Base-by-base conservation (phyloP, 257 asterid species). In the Nicotiana knightiana region DNA sequence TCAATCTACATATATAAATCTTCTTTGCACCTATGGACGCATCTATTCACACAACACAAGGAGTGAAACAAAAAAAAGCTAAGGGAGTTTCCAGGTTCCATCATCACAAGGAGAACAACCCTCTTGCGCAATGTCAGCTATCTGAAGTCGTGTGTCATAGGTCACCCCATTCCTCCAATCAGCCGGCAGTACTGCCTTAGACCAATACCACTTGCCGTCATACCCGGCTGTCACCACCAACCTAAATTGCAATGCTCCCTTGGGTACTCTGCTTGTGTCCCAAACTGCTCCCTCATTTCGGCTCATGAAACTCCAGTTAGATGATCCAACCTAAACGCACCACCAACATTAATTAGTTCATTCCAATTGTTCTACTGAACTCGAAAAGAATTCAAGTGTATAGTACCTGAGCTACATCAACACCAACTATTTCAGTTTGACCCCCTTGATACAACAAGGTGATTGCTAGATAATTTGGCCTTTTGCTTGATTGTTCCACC, bases 401-500 rank as follows among this genome's bases (percentile, higher is more conserved):
- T 43, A 43, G 1, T 43, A 91, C 98, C 95, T 87, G 89, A 17
- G 97, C 96, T 3, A 91, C 93, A 32, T 93, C 97, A 1, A 90
- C 68, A 12, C 85, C 82, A 2, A 90, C 90, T 12, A 93, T 86
- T 77, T 94, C 94, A 0, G 98, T 94, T 89, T 94, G 97, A 55
- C 98, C 98, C 5, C 97, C 98, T 84, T 91, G 97, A 65, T 89
- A 90, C 77, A 94, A 84, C 79, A 93, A 32, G 62, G 86, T 88
- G 6, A 94, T 80, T 35, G 97, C 88, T 66, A 94, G 85, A 82
- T 88, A 89, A 66, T 89, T 3, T 8, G 92, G 94, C 48, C 92
- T 94, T 51, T 89, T 86, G 89, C 98, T 94, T 8, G 93, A 89
- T 88, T 93, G 97, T 81, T 94, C 96, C 48, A 93, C 97, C 0